phyloP scores from a whole-genome alignment of 2,329 filamentous ascomycete species.

The Fusarium hainanense region DNA sequence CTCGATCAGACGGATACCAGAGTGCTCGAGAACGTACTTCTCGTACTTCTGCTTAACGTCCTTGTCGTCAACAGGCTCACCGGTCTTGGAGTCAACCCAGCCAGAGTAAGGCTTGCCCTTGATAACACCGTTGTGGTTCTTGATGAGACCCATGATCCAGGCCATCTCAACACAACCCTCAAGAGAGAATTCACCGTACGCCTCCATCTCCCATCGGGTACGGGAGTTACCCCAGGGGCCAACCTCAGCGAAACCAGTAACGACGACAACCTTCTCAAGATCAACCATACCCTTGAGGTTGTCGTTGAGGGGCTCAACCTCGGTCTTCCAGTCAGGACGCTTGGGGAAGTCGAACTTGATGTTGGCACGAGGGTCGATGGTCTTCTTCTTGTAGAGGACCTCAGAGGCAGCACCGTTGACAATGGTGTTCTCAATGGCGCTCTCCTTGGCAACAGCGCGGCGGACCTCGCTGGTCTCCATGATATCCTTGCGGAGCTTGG shows the following conservation, averaged over 20 bases:
- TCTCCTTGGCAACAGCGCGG: constrained; percentile 94
- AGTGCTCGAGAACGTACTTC: constrained; percentile 94
- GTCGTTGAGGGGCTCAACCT: constrained; percentile 88
- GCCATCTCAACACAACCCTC: constrained; percentile 99
- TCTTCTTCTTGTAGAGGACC: constrained; percentile 92
- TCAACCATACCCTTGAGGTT: constrained; percentile 98
- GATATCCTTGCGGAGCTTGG: constrained; percentile 90
- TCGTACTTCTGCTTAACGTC: constrained; percentile 98
- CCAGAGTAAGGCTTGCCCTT: constrained; percentile 97
- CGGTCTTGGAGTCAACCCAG: constrained; percentile 94
- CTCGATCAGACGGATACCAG: constrained; percentile 96
- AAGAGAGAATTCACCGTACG: constrained; percentile 93
- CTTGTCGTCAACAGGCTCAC: constrained; percentile 96
- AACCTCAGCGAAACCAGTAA: constrained; percentile 95
- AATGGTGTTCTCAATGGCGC: constrained; percentile 94
- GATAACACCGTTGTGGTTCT: constrained; percentile 95
- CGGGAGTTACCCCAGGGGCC: constrained; percentile 98
- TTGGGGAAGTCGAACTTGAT: constrained; percentile 97
- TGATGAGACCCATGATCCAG: constrained; percentile 99
- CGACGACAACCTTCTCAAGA: constrained; percentile 96
- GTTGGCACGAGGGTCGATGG: constrained; percentile 93
- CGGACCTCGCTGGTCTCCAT: constrained; percentile 95
- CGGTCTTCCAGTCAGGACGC: constrained; percentile 90
- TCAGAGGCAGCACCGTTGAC: constrained; percentile 95
- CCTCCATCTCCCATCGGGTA: constrained; percentile 99